These are phyloP conservation scores for Fusarium chuoi DNA, from an alignment of 2,329 filamentous ascomycete genomes.

Conservation along the genomic window DNA sequence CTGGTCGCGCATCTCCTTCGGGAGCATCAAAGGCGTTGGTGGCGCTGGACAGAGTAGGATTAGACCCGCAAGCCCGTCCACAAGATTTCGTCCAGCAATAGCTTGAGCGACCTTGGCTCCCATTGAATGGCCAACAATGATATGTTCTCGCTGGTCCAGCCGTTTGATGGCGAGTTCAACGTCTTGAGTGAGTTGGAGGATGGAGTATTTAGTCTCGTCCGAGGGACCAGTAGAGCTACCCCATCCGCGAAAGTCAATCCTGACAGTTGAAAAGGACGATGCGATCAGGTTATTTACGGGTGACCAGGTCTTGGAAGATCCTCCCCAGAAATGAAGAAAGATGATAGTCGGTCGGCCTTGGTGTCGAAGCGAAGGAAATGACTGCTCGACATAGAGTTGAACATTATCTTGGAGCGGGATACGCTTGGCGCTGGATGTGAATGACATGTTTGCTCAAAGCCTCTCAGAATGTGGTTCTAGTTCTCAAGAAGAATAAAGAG, in stretches of 20 bases:
- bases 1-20: fast-evolving
- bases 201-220: neutral
- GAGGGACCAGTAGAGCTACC: neutral
- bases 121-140: neutral
- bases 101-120: neutral
- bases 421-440: neutral
- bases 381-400: fast-evolving
- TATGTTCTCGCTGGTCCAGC: neutral
- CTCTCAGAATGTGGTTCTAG: fast-evolving
- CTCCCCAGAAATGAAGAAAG: neutral
- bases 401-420: neutral
- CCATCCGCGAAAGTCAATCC: neutral
- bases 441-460: neutral
- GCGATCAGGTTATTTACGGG: neutral
- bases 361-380: fast-evolving
- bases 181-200: neutral
- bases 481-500: neutral
- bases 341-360: fast-evolving
- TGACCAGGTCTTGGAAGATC: neutral
- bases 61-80: fast-evolving
- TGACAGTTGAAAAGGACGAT: fast-evolving
- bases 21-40: fast-evolving
- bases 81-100: neutral
- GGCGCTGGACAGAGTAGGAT: neutral
- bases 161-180: fast-evolving